These are phyloP conservation scores for Amaranthus cruentus DNA, from an alignment of 148 eudicot species.

Conservation along the genomic window DNA sequence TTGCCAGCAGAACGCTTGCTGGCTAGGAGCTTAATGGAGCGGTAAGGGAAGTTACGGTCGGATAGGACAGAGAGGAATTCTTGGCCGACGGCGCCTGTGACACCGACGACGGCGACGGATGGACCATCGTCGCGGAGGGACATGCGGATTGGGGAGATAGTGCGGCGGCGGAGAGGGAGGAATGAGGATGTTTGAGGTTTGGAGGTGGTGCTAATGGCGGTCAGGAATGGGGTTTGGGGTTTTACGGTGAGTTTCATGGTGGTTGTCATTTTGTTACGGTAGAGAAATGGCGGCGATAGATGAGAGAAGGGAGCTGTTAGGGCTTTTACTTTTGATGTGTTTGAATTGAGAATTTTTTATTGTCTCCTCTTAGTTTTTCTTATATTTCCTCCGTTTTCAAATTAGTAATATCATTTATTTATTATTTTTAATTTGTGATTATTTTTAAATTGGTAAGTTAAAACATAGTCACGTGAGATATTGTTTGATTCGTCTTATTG, in stretches of 20 bases:
- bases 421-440: too few species aligned
- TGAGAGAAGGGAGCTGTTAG: too few species aligned
- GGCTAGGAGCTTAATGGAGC: conserved; percentile 80
- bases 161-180: background rate
- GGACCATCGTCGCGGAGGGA: conserved; percentile 20
- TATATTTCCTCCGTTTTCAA: too few species aligned
- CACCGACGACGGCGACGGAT: conserved; percentile 22
- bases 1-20: conserved; percentile 82
- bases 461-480: too few species aligned
- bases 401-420: too few species aligned
- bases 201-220: background rate
- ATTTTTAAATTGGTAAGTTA: too few species aligned
- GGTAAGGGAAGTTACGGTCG: conserved; percentile 80
- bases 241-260: conserved; percentile 29
- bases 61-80: conserved; percentile 95
- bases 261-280: background rate
- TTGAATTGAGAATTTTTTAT: too few species aligned
- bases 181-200: background rate
- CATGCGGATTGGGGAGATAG: conserved; percentile 15
- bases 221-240: conserved; percentile 10
- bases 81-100: conserved; percentile 50
- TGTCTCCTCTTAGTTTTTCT: too few species aligned
- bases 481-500: too few species aligned
- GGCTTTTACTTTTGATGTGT: too few species aligned
- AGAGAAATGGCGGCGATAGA: too few species aligned